Evolutionary conservation across 352 stramenopile genomes (phyloP).

Genomic region (Phytophthora citrophthora): DNA sequence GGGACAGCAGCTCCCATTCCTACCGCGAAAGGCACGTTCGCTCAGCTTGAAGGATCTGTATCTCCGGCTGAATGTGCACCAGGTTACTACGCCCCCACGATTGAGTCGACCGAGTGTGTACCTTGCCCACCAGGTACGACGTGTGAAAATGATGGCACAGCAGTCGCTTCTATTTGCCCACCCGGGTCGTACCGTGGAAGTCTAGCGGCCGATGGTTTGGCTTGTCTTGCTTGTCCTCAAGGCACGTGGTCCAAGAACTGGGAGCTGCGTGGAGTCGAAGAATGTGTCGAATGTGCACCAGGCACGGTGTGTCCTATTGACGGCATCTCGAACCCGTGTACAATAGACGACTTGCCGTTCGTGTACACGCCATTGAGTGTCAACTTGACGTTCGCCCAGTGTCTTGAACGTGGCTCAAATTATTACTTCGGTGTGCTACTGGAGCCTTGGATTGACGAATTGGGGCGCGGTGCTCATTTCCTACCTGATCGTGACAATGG

Average conservation of each 20-base stretch:
- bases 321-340: constrained; percentile 95
- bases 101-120: constrained; percentile 93
- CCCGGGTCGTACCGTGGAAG: constrained; percentile 94
- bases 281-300: constrained; percentile 93
- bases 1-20: constrained; percentile 94
- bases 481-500: constrained; percentile 72
- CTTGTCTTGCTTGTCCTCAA: constrained; percentile 92
- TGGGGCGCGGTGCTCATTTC: constrained; percentile 92
- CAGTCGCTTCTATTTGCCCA: constrained; percentile 89
- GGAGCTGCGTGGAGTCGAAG: constrained; percentile 93
- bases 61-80: constrained; percentile 92
- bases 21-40: constrained; percentile 92
- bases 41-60: constrained; percentile 92
- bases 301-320: constrained; percentile 94
- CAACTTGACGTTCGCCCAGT: constrained; percentile 90
- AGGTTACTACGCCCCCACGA: constrained; percentile 96
- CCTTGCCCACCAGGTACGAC: constrained; percentile 93
- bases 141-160: constrained; percentile 92
- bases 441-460: constrained; percentile 95
- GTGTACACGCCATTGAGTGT: constrained; percentile 87
- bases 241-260: constrained; percentile 99
- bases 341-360: constrained; percentile 91
- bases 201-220: constrained; percentile 85
- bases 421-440: constrained; percentile 96
- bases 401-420: constrained; percentile 74